Percentiles rank a stretch among this genome's conserved stretches.
phyloP scores from a whole-genome alignment of 1,284 basidiomycete genomes.

The Moesziomyces globuligerus region DNA sequence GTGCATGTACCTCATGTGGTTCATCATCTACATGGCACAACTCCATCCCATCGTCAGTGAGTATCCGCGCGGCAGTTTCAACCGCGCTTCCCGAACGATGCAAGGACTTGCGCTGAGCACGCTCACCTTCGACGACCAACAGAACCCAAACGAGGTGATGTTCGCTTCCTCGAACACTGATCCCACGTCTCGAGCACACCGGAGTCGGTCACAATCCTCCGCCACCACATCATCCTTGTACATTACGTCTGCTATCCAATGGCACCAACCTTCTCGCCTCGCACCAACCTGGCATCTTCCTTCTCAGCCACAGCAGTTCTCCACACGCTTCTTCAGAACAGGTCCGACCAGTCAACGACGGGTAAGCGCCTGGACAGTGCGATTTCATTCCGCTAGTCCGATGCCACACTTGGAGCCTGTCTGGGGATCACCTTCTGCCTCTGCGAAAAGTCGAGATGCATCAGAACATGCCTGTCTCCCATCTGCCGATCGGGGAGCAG shows the following conservation, averaged over 20 bases:
- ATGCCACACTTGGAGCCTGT: not conserved
- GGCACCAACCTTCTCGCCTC: not conserved
- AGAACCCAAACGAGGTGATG: conserved; percentile 61
- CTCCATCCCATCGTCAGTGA: conserved; percentile 66
- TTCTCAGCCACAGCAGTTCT: not conserved
- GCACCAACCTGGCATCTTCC: not conserved
- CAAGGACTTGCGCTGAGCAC: no score
- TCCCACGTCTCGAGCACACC: not conserved
- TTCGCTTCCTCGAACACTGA: conserved; percentile 55
- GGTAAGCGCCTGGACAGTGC: no score
- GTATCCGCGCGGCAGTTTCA: conserved; percentile 17
- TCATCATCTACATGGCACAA: conserved; percentile 66
- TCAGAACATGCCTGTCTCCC: conserved; percentile 8
- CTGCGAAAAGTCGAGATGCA: conserved; percentile 24
- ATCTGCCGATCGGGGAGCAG: not conserved
- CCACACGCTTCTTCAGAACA: not conserved
- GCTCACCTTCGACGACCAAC: no score
- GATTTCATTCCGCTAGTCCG: not conserved
- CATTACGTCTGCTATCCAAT: not conserved
- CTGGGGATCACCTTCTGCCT: conserved; percentile 2
- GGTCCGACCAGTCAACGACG: no score
- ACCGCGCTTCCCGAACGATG: no score
- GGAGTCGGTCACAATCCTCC: not conserved
- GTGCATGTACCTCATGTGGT: conserved; percentile 67
- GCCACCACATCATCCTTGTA: not conserved